Evolutionary conservation across 2,329 filamentous ascomycete species (phyloP), one percentile per base, ranked within the genome.

Genomic region (Penicillium frequentans): DNA sequence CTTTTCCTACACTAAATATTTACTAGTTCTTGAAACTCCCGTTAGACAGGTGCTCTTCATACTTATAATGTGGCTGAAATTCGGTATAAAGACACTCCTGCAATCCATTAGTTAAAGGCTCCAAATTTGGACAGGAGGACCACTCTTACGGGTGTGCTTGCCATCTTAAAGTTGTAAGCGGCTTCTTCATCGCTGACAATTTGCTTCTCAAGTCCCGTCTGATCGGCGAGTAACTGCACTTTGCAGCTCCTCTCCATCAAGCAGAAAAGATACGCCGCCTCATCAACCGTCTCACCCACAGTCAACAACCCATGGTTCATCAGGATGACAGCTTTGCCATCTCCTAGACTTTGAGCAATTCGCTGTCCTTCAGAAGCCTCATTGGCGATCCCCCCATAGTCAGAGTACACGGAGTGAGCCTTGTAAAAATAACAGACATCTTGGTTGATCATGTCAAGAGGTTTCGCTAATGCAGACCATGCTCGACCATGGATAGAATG

Each of bases 271-370:
- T 29, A 1, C 16, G 84, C 84, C 2, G 88, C 87, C 73, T 90
- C 88, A 67, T 90, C 88, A 1, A 90, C 87, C 0, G 88, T 90
- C 11, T 71, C 65, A 9, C 88, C 88, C 0, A 89, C 87, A 0
- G 86, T 89, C 44, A 90, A 72, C 31, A 90, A 75, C 0, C 88
- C 88, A 70, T 90, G 87, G 68, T 90, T 90, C 63, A 86, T 77
- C 46, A 90, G 73, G 33, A 90, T 84, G 60, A 84, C 80, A 1
- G 81, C 86, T 68, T 82, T 82, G 16, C 79, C 87, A 35, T 57
- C 31, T 0, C 86, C 87, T 1, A 90, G 75, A 3, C 85, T 82
- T 10, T 74, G 75, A 3, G 87, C 86, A 60, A 90, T 84, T 43
- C 81, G 78, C 66, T 80, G 73, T 0, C 86, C 87, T 67, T 90